These are phyloP conservation scores for Mycena capillaripes DNA, from an alignment of 768 basidiomycete genomes.

Conservation along the genomic window DNA sequence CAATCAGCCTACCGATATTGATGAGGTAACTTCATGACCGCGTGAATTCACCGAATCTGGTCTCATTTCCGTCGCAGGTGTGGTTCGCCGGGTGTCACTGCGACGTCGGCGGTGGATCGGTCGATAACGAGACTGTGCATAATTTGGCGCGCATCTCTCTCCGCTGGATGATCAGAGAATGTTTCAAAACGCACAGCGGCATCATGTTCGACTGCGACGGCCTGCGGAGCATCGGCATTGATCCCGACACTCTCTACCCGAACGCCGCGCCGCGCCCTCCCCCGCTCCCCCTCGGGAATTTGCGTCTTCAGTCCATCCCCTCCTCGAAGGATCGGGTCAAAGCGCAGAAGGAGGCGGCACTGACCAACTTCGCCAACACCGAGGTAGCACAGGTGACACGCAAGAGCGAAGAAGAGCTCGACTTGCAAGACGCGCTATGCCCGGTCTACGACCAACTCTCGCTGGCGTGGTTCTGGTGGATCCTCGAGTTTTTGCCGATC, in stretches of 20 bases:
- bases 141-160: constrained; percentile 68
- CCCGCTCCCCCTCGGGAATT: constrained; percentile 47
- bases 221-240: constrained; percentile 52
- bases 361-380: constrained; percentile 17
- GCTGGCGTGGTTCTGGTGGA: constrained; percentile 61
- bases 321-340: constrained; percentile 25
- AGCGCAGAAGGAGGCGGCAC: constrained; percentile 10
- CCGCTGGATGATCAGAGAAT: constrained; percentile 71
- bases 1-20: constrained; percentile 51
- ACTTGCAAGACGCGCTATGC: constrained; percentile 61
- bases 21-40: constrained; percentile 46
- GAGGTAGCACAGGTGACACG: constrained; percentile 9
- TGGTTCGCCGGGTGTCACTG: constrained; percentile 49
- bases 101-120: constrained; percentile 52
- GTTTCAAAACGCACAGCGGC: constrained; percentile 56
- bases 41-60: constrained; percentile 56
- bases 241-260: constrained; percentile 52
- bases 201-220: constrained; percentile 56
- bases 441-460: constrained; percentile 65
- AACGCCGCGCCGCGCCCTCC: constrained; percentile 56
- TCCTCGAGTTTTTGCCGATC: constrained; percentile 34
- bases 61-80: not conserved
- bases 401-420: constrained; percentile 62
- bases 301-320: constrained; percentile 44
- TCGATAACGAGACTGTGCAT: constrained; percentile 42